A percentile compares a stretch with the other conserved stretches of the same genome.
Conservation (phyloP, 2,329 filamentous ascomycete genomes). For the Xylaria arbuscula region DNA sequence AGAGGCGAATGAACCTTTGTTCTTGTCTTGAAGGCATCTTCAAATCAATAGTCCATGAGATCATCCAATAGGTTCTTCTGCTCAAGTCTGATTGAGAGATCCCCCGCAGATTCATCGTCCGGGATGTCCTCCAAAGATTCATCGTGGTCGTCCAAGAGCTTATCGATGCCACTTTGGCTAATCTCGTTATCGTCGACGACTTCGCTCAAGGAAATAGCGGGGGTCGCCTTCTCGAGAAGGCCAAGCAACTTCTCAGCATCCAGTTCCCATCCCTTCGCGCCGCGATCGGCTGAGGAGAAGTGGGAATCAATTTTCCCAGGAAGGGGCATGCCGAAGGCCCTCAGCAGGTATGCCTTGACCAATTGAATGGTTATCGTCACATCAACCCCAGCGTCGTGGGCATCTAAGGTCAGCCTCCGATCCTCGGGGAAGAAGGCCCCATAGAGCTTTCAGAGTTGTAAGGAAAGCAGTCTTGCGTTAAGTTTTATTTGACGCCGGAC, state of each 20-base stretch:
- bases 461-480: not conserved
- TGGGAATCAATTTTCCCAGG: too few species aligned
- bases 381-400: not conserved
- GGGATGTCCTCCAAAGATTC: not conserved
- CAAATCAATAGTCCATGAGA: constrained; percentile 10
- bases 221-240: too few species aligned
- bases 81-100: not conserved
- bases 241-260: too few species aligned
- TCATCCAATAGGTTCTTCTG: not conserved
- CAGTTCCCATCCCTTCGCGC: too few species aligned
- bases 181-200: not conserved
- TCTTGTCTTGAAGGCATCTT: constrained; percentile 27
- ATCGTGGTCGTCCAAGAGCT: not conserved
- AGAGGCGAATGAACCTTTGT: constrained; percentile 21
- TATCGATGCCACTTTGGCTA: not conserved
- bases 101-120: not conserved
- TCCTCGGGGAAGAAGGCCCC: not conserved
- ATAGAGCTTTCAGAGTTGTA: not conserved
- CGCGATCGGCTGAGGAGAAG: too few species aligned
- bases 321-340: too few species aligned
- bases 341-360: too few species aligned
- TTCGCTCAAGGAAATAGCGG: not conserved
- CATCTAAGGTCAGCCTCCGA: not conserved
- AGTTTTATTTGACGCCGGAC: not conserved
- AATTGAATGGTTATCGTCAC: not conserved